Evolutionary conservation across 495 filamentous ascomycete species (phyloP), one percentile per base, ranked within the genome.

Genomic region (Daldinia concentrica): DNA sequence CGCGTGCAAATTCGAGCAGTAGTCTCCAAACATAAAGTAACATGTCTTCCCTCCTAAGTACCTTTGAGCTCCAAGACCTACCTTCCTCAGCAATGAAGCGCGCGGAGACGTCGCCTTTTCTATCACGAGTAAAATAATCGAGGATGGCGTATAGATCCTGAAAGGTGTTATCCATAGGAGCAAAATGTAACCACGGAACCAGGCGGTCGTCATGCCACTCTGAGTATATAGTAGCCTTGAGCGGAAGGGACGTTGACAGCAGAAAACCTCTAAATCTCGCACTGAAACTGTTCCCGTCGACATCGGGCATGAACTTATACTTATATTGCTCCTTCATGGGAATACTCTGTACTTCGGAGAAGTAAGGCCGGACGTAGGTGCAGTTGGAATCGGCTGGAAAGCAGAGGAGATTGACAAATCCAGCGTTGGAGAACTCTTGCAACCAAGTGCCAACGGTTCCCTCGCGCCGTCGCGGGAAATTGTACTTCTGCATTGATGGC

Each of bases 91-190:
- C 91, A 63, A 94, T 89, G 50, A 79, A 76, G 68, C 84, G 80
- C 0, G 73, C 74, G 29, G 72, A 67, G 36, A 54, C 65, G 45
- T 75, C 74, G 54, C 74, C 72, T 30, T 77, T 72, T 24, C 79
- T 73, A 43, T 76, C 79, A 26, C 89, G 86, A 4, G 90, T 69
- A 76, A 93, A 92, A 74, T 91, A 93, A 43, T 90, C 86, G 78
- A 93, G 84, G 2, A 93, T 81, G 0, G 85, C 86, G 74, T 89
- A 92, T 24, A 92, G 65, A 71, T 93, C 90, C 55, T 86, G 81
- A 59, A 87, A 92, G 3, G 85, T 83, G 68, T 91, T 92, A 72
- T 92, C 90, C 86, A 93, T 89, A 1, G 91, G 91, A 5, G 90
- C 87, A 66, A 84, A 91, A 69, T 91, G 89, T 22, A 81, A 78